phyloP scores from a whole-genome alignment of 371 early-diverging fungal genomes.

The Mucor circinelloides region DNA sequence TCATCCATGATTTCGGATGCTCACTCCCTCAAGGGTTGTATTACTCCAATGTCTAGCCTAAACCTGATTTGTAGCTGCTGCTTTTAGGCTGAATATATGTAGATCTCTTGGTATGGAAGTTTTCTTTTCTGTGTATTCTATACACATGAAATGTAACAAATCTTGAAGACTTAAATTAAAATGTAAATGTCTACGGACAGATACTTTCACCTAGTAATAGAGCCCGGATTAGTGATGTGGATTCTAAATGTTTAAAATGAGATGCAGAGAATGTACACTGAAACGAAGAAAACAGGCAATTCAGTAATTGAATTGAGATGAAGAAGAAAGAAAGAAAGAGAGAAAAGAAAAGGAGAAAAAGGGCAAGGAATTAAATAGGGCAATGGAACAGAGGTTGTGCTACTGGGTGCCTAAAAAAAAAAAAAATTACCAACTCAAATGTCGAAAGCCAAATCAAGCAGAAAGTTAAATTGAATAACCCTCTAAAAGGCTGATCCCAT shows the following conservation, averaged over 20 bases:
- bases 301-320: too few relatives aligned
- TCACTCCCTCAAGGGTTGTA: neutral
- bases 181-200: too few relatives aligned
- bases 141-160: neutral
- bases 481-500: too few relatives aligned
- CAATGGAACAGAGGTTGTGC: neutral
- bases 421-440: neutral
- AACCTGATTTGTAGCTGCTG: neutral
- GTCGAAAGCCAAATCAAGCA: neutral
- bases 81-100: neutral
- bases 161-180: too few relatives aligned
- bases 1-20: neutral
- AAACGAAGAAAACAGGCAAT: neutral
- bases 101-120: neutral
- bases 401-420: neutral
- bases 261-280: too few relatives aligned
- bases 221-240: too few relatives aligned
- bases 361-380: neutral
- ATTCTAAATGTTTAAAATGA: too few relatives aligned
- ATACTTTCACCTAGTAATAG: too few relatives aligned
- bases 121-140: neutral
- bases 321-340: neutral
- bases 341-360: neutral
- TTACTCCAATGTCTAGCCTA: neutral
- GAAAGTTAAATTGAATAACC: neutral